Evolutionary conservation across 805 yeast genomes (phyloP).

Genomic region (Wickerhamiella slavikovae): DNA sequence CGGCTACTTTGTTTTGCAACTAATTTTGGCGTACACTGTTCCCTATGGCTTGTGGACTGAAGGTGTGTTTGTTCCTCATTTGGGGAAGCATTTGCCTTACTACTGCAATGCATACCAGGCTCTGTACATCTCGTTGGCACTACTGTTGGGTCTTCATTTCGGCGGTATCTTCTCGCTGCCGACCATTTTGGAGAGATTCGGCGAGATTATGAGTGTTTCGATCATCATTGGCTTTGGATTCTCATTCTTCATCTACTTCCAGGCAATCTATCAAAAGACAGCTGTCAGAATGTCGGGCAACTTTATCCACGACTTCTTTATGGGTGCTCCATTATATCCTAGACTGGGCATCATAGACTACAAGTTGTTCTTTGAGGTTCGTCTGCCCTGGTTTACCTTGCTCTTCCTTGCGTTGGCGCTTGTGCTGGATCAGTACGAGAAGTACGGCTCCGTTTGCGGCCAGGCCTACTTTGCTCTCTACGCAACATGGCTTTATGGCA

Average conservation of each 20-base stretch:
- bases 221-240: slow-evolving; percentile 57
- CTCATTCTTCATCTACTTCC: slow-evolving; percentile 48
- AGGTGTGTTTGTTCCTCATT: slow-evolving; percentile 79
- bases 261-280: slow-evolving; percentile 46
- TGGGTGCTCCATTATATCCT: slow-evolving; percentile 97
- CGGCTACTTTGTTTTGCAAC: slow-evolving; percentile 48
- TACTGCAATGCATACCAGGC: slow-evolving; percentile 83
- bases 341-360: slow-evolving; percentile 80
- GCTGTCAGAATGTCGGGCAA: slow-evolving; percentile 86
- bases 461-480: slow-evolving; percentile 53
- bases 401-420: slow-evolving; percentile 59
- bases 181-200: slow-evolving; percentile 61
- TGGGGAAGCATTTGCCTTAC: slow-evolving; percentile 70
- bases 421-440: slow-evolving; percentile 59
- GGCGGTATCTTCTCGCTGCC: slow-evolving; percentile 56
- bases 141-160: slow-evolving; percentile 44
- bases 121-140: slow-evolving; percentile 44
- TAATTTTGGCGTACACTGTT: slow-evolving; percentile 51
- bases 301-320: slow-evolving; percentile 72
- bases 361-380: slow-evolving; percentile 94
- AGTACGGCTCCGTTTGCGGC: slow-evolving; percentile 57
- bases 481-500: slow-evolving; percentile 89
- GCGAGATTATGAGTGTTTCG: slow-evolving; percentile 83
- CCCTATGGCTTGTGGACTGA: slow-evolving; percentile 83
- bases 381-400: slow-evolving; percentile 90